phyloP scores from a whole-genome alignment of 352 stramenopile genomes.

The Globisporangium rhizosaccharum region DNA sequence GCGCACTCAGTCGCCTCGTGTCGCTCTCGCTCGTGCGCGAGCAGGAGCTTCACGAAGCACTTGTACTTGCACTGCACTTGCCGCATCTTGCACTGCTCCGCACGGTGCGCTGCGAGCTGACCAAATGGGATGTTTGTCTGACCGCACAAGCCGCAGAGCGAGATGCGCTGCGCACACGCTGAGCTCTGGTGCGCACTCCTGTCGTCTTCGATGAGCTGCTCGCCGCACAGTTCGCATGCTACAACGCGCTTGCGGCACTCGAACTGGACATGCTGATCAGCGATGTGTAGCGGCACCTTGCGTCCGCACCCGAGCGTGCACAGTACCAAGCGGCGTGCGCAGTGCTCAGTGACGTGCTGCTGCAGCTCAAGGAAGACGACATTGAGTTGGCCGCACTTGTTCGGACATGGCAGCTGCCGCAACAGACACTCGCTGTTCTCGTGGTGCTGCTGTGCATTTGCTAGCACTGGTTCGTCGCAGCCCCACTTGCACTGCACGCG shows the following conservation, averaged over 20 bases:
- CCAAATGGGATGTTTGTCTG: slow-evolving; percentile 28
- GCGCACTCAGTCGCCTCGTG: slow-evolving; percentile 64
- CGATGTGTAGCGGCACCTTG: slow-evolving; percentile 40
- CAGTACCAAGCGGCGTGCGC: slow-evolving; percentile 23
- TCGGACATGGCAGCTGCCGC: slow-evolving; percentile 42
- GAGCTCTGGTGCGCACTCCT: slow-evolving; percentile 22
- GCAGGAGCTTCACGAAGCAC: slow-evolving; percentile 41
- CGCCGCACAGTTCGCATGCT: slow-evolving; percentile 27
- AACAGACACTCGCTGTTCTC: slow-evolving; percentile 51
- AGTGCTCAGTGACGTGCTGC: slow-evolving; percentile 28
- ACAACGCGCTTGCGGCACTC: slow-evolving; percentile 48
- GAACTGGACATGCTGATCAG: slow-evolving; percentile 23
- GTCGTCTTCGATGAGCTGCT: slow-evolving; percentile 32
- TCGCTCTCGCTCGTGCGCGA: slow-evolving; percentile 45
- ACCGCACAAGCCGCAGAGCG: slow-evolving; percentile 49
- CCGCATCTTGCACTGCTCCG: slow-evolving; percentile 52
- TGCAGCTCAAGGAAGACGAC: slow-evolving; percentile 33
- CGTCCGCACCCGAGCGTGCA: slow-evolving; percentile 48
- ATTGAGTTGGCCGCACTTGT: slow-evolving; percentile 35
- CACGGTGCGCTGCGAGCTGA: slow-evolving; percentile 34
- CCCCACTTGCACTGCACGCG: slow-evolving; percentile 52
- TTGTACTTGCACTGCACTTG: slow-evolving; percentile 41
- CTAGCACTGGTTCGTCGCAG: slow-evolving; percentile 48
- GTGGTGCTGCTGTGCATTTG: slow-evolving; percentile 31
- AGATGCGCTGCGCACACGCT: slow-evolving; percentile 38